Conservation (phyloP, 1,139 yeast genomes). For the Spathaspora sp. region DNA sequence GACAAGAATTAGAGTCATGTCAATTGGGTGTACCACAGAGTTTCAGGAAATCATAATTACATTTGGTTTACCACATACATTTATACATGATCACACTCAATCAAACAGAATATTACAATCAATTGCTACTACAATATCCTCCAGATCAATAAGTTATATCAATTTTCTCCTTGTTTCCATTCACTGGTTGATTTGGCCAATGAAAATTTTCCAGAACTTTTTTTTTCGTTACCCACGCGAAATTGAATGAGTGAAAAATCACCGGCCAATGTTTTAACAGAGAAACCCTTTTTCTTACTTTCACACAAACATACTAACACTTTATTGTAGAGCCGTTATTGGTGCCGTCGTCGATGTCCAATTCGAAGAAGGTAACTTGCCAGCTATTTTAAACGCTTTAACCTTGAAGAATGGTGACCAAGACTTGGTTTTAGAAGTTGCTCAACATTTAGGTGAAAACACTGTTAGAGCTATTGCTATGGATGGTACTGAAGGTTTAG, state of each 20-base stretch:
- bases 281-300: neutral
- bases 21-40: neutral
- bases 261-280: neutral
- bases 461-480: constrained; percentile 99
- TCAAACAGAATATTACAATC: neutral
- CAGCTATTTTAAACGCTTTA: constrained; percentile 96
- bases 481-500: constrained; percentile 99
- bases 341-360: constrained; percentile 99
- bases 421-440: constrained; percentile 90
- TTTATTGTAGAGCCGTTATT: constrained; percentile 79
- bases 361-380: constrained; percentile 95
- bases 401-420: constrained; percentile 73
- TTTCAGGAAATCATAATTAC: no score
- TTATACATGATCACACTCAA: neutral
- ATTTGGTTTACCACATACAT: no score
- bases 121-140: neutral
- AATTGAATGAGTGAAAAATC: constrained; percentile 1
- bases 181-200: constrained; percentile 24
- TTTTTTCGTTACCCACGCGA: constrained; percentile 11
- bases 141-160: neutral
- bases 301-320: constrained; percentile 12
- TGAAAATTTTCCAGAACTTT: constrained; percentile 23
- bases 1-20: neutral
- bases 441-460: constrained; percentile 99
- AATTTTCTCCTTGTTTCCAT: neutral